Evolutionary conservation across 2,329 filamentous ascomycete genomes (phyloP), one percentile per base, ranked within the genome.

Genomic region (Monosporascus cannonballus): DNA sequence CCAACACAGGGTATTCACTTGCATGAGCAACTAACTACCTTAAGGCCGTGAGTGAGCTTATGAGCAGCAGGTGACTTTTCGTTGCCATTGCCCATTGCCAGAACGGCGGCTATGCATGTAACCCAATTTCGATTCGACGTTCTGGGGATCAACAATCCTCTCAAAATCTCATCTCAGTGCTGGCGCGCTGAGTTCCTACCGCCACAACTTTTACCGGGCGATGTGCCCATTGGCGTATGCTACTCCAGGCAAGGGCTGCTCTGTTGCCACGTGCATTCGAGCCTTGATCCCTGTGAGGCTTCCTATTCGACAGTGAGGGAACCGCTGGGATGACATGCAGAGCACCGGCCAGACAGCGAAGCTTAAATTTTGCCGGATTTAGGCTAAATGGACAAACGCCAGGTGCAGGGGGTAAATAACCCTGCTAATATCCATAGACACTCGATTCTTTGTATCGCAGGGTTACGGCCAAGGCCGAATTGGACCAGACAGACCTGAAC

Each of bases 311-410:
- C 54, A 5, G 25, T 25, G 25, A 5, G 7, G 6, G 7, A 7
- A 25, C 25, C 6, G 20, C 56, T 51, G 54, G 57, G 51, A 9
- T 50, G 53, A 8, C 57, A 44, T 36, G 56, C 39, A 54, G 54
- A 51, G 51, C 51, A 47, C 47, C 36, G 47, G 53, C 57, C 36
- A 50, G 38, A 47, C 48, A 22, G 41, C 22, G 2, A 45, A 22
- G 41, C 18, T 22, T 22, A 4, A 53, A 30, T 59, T 59, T 55
- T 56, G 54, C 57, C 57, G 57, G 47, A 56, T 56, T 58, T 36
- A 59, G 57, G 54, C 57, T 59, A 56, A 59, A 59, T 56, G 47
- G 15, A 25, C 24, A 45, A 45, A 15, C 4, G 25, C 22, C 41
- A 25, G 11, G 11, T 11, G 18, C 18, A 22, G 41, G 41, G 41